A percentile compares a stretch with the other conserved stretches of the same genome.
Conservation (phyloP, 768 basidiomycete genomes). For the Boletus fagicola region DNA sequence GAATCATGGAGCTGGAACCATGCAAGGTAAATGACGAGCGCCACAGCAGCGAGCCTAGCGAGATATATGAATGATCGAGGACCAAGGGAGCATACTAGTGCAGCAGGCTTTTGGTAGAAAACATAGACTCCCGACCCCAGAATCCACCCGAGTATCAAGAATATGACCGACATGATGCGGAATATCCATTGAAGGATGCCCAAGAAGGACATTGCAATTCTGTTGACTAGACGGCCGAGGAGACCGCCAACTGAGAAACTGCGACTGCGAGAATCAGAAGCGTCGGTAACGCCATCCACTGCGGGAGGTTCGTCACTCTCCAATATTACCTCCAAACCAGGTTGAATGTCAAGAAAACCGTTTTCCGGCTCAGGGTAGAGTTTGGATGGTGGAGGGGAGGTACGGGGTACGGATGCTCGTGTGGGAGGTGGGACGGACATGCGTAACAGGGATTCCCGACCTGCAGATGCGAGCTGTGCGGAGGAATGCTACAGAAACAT, state of each 20-base stretch:
- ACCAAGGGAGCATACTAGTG: constrained; percentile 37
- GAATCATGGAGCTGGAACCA: constrained; percentile 46
- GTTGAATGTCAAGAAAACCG: constrained; percentile 41
- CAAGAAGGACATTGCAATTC: constrained; percentile 30
- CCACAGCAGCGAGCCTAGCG: constrained; percentile 44
- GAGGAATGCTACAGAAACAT: constrained; percentile 24
- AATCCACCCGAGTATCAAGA: constrained; percentile 46
- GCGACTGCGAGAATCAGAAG: constrained; percentile 17
- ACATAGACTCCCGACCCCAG: constrained; percentile 51
- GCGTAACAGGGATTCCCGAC: constrained; percentile 33
- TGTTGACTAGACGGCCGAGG: constrained; percentile 45
- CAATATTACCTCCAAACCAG: constrained; percentile 59
- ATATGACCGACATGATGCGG: constrained; percentile 32
- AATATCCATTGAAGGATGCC: constrained; percentile 26
- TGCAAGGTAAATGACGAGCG: constrained; percentile 41
- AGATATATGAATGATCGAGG: constrained; percentile 34
- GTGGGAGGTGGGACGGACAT: constrained; percentile 39
- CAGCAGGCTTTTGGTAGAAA: constrained; percentile 47
- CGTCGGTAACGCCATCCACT: constrained; percentile 29
- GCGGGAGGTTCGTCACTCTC: constrained; percentile 57
- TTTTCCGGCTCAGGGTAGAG: constrained; percentile 16
- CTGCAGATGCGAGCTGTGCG: constrained; percentile 33
- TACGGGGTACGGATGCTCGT: constrained; percentile 37
- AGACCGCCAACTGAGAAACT: constrained; percentile 47
- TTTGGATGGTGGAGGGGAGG: constrained; percentile 42